Percentiles rank a stretch among this genome's conserved stretches.
Evolutionary conservation across 2,329 filamentous ascomycete genomes (phyloP).

Genomic region (Alternaria sp.): DNA sequence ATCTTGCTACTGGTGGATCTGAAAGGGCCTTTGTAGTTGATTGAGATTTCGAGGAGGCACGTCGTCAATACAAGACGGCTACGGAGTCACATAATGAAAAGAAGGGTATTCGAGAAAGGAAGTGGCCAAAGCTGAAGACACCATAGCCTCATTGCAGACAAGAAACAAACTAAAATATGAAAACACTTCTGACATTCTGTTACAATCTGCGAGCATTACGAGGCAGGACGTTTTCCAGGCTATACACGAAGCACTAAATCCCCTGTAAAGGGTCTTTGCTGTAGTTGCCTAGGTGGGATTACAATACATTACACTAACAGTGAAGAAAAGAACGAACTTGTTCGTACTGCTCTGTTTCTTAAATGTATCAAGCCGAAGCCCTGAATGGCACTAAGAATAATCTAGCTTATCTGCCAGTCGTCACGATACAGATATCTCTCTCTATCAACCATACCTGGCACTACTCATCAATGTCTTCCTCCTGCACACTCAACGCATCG

Average conservation of each 20-base stretch:
- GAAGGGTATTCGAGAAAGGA: neutral
- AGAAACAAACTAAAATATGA: neutral
- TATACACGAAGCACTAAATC: neutral
- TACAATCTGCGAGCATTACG: neutral
- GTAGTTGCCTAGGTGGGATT: neutral
- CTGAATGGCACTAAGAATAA: neutral
- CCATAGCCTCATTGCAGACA: neutral
- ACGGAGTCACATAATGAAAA: neutral
- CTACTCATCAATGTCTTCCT: conserved; percentile 11
- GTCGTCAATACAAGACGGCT: neutral
- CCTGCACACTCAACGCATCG: conserved; percentile 28
- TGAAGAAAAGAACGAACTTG: neutral
- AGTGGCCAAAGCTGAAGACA: neutral
- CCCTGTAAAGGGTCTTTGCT: neutral
- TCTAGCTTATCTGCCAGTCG: neutral
- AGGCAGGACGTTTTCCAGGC: neutral
- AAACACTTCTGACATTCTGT: neutral
- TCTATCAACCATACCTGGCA: neutral
- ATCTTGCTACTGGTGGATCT: conserved; percentile 8
- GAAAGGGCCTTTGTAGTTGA: neutral
- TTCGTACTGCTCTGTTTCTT: neutral
- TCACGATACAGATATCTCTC: neutral
- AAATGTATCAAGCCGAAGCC: neutral
- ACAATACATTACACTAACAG: neutral
- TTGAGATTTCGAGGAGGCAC: neutral